Conservation (phyloP, 148 eudicot genomes). For the Fagopyrum esculentum region DNA sequence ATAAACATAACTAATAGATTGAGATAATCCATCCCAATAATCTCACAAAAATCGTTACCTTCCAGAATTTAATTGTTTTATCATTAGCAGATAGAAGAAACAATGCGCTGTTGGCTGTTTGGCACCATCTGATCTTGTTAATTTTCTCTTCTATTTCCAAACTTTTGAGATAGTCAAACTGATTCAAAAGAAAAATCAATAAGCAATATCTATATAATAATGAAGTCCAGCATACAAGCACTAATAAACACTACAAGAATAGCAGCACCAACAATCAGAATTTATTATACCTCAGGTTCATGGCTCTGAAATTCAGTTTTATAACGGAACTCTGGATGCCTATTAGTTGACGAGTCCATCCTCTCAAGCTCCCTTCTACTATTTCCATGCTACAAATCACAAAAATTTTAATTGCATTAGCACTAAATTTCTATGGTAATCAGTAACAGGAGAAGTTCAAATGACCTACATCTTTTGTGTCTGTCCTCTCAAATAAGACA, state of each 20-base stretch:
- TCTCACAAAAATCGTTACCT: conserved; percentile 37
- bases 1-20: neutral
- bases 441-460: conserved; percentile 12
- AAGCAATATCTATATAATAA: conserved; percentile 14
- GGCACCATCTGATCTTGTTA: conserved; percentile 98
- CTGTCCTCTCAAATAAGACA: conserved; percentile 69
- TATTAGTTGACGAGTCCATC: conserved; percentile 49
- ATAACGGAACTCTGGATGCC: conserved; percentile 96
- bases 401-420: conserved; percentile 9
- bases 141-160: conserved; percentile 99
- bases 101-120: conserved; percentile 81
- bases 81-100: conserved; percentile 96
- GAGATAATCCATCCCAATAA: neutral
- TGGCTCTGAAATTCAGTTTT: conserved; percentile 99
- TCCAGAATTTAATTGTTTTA: conserved; percentile 95
- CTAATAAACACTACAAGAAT: neutral
- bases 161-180: conserved; percentile 99
- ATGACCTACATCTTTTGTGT: conserved; percentile 52
- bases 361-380: conserved; percentile 78
- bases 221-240: neutral
- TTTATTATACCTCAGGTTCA: conserved; percentile 80
- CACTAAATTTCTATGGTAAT: neutral
- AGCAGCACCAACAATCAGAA: conserved; percentile 11
- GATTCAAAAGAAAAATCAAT: conserved; percentile 21
- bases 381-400: conserved; percentile 37